These are phyloP conservation scores for Pleodorina starrii DNA, from an alignment of 139 green algal genomes.

Conservation along the genomic window DNA sequence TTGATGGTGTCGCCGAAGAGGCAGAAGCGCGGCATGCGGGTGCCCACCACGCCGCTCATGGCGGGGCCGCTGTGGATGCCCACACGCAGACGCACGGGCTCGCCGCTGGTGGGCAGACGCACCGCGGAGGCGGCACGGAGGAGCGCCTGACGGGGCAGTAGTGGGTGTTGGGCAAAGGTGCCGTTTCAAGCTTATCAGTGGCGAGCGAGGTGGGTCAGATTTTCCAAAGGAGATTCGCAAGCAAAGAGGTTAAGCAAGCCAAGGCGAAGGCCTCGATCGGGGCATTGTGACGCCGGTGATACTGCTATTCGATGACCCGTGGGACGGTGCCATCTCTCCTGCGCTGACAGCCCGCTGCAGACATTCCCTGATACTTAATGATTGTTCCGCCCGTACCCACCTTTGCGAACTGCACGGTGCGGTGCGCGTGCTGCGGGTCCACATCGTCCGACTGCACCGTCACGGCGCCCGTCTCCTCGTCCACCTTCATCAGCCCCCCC, in stretches of 20 bases:
- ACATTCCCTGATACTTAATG: not conserved
- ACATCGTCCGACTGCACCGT: conserved; percentile 39
- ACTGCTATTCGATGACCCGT: not conserved
- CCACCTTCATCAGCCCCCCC: conserved; percentile 36
- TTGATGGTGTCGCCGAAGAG: conserved; percentile 52
- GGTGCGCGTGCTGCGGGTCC: conserved; percentile 28
- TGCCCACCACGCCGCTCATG: conserved; percentile 49
- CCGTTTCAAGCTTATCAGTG: no score
- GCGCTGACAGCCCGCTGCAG: not conserved
- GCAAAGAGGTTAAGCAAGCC: not conserved
- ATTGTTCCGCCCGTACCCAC: not conserved
- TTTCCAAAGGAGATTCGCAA: not conserved
- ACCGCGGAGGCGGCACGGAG: not conserved
- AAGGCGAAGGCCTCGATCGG: not conserved
- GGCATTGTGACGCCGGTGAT: not conserved
- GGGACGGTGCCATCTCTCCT: not conserved
- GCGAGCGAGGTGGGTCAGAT: no score
- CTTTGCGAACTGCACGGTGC: conserved; percentile 37
- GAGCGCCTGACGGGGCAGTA: not conserved
- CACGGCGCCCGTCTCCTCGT: conserved; percentile 41
- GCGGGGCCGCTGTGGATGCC: conserved; percentile 45
- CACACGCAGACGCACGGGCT: conserved; percentile 36
- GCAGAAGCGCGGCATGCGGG: conserved; percentile 51
- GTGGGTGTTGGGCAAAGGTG: not conserved
- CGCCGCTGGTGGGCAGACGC: conserved; percentile 24